Evolutionary conservation across 2,329 filamentous ascomycete genomes (phyloP), one percentile per base, ranked within the genome.

Genomic region (Alternaria tenuissima): DNA sequence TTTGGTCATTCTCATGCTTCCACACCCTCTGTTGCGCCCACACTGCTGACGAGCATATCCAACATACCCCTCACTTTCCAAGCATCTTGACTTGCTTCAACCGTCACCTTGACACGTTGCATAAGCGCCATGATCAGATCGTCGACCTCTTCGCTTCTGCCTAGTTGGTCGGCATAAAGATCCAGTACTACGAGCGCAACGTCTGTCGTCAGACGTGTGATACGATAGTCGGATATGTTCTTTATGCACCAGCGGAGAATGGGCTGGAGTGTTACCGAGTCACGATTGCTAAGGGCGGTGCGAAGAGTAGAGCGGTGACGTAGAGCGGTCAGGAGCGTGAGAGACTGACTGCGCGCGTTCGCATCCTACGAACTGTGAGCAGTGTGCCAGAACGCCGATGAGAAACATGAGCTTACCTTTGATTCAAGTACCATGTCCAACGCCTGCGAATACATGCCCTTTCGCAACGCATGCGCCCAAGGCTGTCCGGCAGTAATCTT

Each of bases 1-100:
- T 24, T 26, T 42, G 32, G n/a, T 34, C 14, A 6, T 38, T 20
- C 43, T 65, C 52, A 69, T 34, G 48, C 65, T 36, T 70, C 66
- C 3, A 51, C 61, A 16, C 43, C 65, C 30, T 65, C 63, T 28
- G 53, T 59, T 8, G 55, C 59, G 16, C 61, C 68, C n/a, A 85
- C 83, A 73, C 91, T 88, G 66, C 85, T 83, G 71, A 91, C 87
- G 65, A 91, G 79, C 82, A 91, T 90, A 70, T 94, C 92, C 65
- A 98, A 80, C 94, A 98, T 97, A 2, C 94, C 95, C 67, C 87
- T 87, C 11, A 92, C 94, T 80, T 91, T 88, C 69, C 88, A 89
- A 2, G 94, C 94, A 73, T 91, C 85, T 79, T 97, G 91, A 22
- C 93, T 92, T 72, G 90, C 88, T 78, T 96, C 92, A 11, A 94